These are phyloP conservation scores for Yarrowia sp. DNA, from an alignment of 805 yeast genomes.

Conservation along the genomic window DNA sequence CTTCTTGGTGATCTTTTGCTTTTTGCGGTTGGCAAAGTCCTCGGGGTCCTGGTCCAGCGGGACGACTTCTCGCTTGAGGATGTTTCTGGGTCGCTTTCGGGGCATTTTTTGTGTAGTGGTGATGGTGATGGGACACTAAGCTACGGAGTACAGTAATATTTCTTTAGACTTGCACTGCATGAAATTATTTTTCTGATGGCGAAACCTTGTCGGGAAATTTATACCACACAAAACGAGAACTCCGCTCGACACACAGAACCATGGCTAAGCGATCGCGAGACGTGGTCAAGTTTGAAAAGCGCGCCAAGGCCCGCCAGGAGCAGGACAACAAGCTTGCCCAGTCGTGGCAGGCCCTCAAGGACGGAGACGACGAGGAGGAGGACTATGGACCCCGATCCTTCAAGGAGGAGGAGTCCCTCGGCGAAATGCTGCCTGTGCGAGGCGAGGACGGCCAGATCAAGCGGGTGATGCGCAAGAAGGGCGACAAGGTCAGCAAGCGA, in stretches of 20 bases:
- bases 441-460: conserved; percentile 68
- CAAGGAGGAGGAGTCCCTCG: conserved; percentile 43
- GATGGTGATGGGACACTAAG: too few species aligned
- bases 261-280: conserved; percentile 35
- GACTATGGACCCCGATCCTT: conserved; percentile 79
- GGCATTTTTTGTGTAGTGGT: conserved; percentile 29
- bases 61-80: conserved; percentile 30
- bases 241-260: neutral
- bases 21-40: conserved; percentile 21
- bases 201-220: neutral
- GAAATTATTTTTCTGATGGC: neutral
- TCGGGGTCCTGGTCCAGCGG: conserved; percentile 32
- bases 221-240: too few species aligned
- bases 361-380: conserved; percentile 46
- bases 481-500: conserved; percentile 33
- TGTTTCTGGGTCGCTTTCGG: conserved; percentile 32
- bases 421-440: conserved; percentile 79
- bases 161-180: conserved; percentile 11
- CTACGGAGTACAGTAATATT: too few species aligned
- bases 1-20: conserved; percentile 28
- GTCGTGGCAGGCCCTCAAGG: conserved; percentile 29
- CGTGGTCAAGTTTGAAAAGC: conserved; percentile 30
- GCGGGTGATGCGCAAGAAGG: conserved; percentile 50
- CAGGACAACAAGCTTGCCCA: conserved; percentile 30
- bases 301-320: conserved; percentile 30